Evolutionary conservation across 1,139 yeast genomes (phyloP).

Genomic region (Protomyces macrosporus): DNA sequence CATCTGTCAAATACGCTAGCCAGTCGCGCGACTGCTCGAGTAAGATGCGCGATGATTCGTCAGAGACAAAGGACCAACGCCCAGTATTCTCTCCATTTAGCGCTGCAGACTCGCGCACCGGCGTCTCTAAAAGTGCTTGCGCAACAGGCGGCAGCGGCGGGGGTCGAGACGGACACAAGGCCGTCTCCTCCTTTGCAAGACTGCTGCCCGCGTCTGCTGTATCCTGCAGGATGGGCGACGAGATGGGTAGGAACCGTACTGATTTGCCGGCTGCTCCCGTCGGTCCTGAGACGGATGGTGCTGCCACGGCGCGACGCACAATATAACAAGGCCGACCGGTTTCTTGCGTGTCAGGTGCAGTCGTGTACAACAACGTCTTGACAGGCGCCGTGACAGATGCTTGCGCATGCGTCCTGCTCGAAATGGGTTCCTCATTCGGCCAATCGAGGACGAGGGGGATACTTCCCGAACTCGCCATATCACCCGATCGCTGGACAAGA

Average conservation of each 20-base stretch:
- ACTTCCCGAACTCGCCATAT: neutral
- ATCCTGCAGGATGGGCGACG: neutral
- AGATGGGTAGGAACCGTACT: no score
- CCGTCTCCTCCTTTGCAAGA: neutral
- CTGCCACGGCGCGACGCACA: no score
- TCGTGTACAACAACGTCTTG: no score
- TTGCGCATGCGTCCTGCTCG: neutral
- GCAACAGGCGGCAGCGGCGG: neutral
- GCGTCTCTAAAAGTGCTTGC: neutral
- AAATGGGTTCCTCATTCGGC: neutral
- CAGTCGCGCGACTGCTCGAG: neutral
- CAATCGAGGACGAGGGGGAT: neutral
- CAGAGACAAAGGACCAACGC: neutral
- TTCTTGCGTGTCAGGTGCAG: no score
- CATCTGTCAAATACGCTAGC: neutral
- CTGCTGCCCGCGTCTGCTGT: no score
- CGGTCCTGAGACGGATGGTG: no score
- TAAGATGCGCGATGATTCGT: neutral
- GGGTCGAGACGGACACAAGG: neutral
- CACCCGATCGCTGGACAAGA: neutral
- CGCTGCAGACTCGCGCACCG: neutral
- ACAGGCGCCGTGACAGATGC: no score
- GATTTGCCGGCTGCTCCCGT: no score
- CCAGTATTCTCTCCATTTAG: neutral
- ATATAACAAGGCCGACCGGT: no score